Conservation (phyloP, 495 filamentous ascomycete genomes). For the Poronia punctata region DNA sequence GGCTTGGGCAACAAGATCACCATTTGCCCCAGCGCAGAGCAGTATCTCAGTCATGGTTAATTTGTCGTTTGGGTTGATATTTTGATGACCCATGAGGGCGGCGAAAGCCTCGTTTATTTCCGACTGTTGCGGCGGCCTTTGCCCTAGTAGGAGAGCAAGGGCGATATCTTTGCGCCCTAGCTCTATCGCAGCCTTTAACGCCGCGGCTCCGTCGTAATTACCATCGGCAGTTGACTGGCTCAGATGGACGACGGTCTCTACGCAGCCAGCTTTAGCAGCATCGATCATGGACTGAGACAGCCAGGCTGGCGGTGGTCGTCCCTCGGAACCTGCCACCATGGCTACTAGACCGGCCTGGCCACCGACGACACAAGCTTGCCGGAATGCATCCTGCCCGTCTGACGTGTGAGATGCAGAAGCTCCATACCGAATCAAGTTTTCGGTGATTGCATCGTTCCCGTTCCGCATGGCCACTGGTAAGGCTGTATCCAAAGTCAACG, state of each 20-base stretch:
- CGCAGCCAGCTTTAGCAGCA: slow-evolving; percentile 34
- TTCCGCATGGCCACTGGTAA: slow-evolving; percentile 35
- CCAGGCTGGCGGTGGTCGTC: slow-evolving; percentile 26
- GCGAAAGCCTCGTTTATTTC: slow-evolving; percentile 34
- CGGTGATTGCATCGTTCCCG: slow-evolving; percentile 26
- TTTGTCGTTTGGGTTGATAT: slow-evolving; percentile 37
- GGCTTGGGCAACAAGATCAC: slow-evolving; percentile 31
- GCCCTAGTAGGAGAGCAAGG: slow-evolving; percentile 38
- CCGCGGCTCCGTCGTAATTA: slow-evolving; percentile 35
- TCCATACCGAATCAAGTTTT: slow-evolving; percentile 35
- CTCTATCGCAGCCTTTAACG: slow-evolving; percentile 34
- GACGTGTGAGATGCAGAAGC: slow-evolving; percentile 30
- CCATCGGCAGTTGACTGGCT: slow-evolving; percentile 39
- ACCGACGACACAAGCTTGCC: slow-evolving; percentile 32
- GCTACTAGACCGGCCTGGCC: slow-evolving; percentile 32
- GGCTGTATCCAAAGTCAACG: slow-evolving; percentile 29
- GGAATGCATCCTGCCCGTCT: slow-evolving; percentile 38
- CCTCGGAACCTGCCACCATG: slow-evolving; percentile 37
- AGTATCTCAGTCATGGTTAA: slow-evolving; percentile 36
- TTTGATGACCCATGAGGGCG: slow-evolving; percentile 28
- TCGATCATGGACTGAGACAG: slow-evolving; percentile 38
- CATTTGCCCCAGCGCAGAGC: slow-evolving; percentile 38
- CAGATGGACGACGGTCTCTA: slow-evolving; percentile 37
- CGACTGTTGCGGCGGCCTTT: slow-evolving; percentile 29
- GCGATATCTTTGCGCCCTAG: slow-evolving; percentile 36